Percentiles rank a stretch among this genome's conserved stretches.
Conservation (phyloP, 2,329 filamentous ascomycete species). For the Tolypocladium tropicale region DNA sequence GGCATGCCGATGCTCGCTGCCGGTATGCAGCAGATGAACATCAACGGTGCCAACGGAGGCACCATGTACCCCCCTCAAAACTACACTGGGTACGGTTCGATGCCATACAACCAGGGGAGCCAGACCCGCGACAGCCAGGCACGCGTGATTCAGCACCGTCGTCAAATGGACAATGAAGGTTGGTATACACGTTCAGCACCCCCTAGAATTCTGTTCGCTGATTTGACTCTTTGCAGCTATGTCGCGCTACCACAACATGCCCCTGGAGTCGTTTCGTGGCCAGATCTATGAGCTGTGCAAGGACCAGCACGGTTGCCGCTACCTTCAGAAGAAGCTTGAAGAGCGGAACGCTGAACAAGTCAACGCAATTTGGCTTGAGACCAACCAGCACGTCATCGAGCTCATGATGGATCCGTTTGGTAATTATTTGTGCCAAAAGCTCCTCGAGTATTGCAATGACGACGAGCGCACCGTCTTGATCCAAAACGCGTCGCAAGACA, state of each 20-base stretch:
- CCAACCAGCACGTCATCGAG: conserved; percentile 86
- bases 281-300: conserved; percentile 89
- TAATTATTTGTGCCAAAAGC: conserved; percentile 98
- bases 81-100: conserved; percentile 45
- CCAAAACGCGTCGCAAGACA: conserved; percentile 74
- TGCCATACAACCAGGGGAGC: conserved; percentile 37
- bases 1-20: conserved; percentile 46
- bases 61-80: conserved; percentile 45
- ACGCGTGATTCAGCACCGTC: conserved; percentile 65
- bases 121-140: conserved; percentile 65
- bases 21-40: conserved; percentile 56
- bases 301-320: conserved; percentile 95
- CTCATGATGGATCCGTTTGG: conserved; percentile 98
- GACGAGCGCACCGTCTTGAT: conserved; percentile 91
- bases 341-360: conserved; percentile 75
- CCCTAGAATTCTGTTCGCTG: conserved; percentile 11
- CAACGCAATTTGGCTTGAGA: conserved; percentile 90
- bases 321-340: conserved; percentile 94
- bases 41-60: conserved; percentile 33
- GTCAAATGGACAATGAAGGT: conserved; percentile 65
- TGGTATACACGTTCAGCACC: conserved; percentile 13
- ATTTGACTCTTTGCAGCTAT: conserved; percentile 39
- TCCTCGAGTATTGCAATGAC: conserved; percentile 90
- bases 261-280: conserved; percentile 69
- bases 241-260: conserved; percentile 74